Conservation (phyloP, 78 protist species). For the Dictyostelium citrinum region DNA sequence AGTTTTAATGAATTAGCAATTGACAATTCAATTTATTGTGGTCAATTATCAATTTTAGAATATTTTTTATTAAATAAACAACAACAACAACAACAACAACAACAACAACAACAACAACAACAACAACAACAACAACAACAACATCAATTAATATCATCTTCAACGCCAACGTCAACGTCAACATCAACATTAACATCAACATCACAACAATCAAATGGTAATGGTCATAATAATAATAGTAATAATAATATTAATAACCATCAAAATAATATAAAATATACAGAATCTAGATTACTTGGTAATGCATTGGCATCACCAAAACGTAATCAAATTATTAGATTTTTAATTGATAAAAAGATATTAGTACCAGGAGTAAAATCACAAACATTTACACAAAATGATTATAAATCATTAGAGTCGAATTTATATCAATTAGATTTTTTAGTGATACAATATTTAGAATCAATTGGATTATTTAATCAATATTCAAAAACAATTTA, state of each 20-base stretch:
- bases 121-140: slow-evolving; percentile 7
- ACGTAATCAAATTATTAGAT: neutral
- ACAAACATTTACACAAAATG: neutral
- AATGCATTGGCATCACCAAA: neutral
- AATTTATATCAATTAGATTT: neutral
- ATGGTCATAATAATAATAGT: no score
- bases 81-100: neutral
- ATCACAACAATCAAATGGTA: neutral
- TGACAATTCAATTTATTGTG: neutral
- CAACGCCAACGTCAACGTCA: no score
- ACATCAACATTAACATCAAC: neutral
- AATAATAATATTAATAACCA: no score
- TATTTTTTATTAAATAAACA: neutral
- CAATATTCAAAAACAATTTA: neutral
- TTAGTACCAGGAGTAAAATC: neutral
- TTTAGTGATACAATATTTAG: neutral
- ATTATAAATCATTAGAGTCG: neutral
- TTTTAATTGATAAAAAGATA: neutral
- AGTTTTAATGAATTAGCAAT: neutral
- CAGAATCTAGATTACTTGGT: slow-evolving; percentile 11
- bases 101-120: neutral
- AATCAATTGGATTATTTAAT: neutral
- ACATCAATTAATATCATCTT: no score
- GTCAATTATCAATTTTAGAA: neutral
- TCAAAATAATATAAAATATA: neutral